Base-by-base conservation (phyloP, 768 basidiomycete genomes). In the Podaxis sp. region DNA sequence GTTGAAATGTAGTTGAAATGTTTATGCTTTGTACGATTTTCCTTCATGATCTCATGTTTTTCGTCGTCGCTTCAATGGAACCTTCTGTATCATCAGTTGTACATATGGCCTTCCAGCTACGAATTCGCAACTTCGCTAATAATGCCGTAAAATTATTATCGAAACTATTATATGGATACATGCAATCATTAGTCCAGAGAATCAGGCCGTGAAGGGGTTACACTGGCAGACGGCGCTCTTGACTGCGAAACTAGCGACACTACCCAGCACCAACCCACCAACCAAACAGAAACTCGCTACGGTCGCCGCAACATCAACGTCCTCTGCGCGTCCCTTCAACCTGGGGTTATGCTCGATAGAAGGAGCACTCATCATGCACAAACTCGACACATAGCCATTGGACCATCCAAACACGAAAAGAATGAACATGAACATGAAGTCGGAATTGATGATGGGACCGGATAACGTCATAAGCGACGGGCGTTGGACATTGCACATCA, bases 281-380 rank as follows among this genome's bases (percentile, higher is more conserved):
- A 91, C 88, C 3, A 94, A 72, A 65, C 84, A 91, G 75, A 95
- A 95, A 66, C 83, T 87, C 4, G 86, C 85, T 12, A 96, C 80
- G 0, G 90, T 91, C 4, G 93, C 94, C 3, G 93, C 93, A 11
- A 90, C 80, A 69, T 96, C 94, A 24, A 95, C 89, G 68, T 96
- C 91, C 63, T 91, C 88, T 54, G 80, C 79, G 49, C 84, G 78
- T 6, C 89, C 88, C 66, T 84, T 81, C 55, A 96, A 73, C 48
- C 82, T 79, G 15, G 87, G 86, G 69, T 96, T 96, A 69, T 94
- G 89, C 64, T 88, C 84, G 2, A 92, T 75, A 2, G 92, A 94
- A 2, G 94, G 85, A 10, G 88, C 91, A 33, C 90, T 80, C 78
- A 96, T 94, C 85, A 94, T 87, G 71, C 87, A 87, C 60, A 90